phyloP scores from a whole-genome alignment of 352 stramenopile genomes.

The Saprolegnia diclina region DNA sequence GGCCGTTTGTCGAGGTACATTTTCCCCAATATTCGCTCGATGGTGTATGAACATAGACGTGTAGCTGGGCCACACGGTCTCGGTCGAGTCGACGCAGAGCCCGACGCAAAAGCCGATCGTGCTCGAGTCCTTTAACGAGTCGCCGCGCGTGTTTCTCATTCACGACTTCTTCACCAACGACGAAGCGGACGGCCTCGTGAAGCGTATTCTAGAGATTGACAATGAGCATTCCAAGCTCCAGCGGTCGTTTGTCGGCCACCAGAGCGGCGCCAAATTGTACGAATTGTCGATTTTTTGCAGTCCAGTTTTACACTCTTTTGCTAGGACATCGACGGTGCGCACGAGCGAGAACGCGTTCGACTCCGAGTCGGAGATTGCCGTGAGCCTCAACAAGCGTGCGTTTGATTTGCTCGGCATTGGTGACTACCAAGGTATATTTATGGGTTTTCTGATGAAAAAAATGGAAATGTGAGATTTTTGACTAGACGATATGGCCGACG shows the following conservation, averaged over 20 bases:
- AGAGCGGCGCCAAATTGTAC: constrained; percentile 9
- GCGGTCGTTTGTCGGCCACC: constrained; percentile 10
- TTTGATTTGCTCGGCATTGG: constrained; percentile 62
- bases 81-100: constrained; percentile 17
- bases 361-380: constrained; percentile 29
- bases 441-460: neutral
- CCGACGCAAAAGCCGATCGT: constrained; percentile 24
- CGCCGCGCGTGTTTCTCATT: constrained; percentile 36
- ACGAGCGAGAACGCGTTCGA: constrained; percentile 41
- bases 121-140: constrained; percentile 28
- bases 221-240: constrained; percentile 29
- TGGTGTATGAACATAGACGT: neutral
- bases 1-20: constrained; percentile 27
- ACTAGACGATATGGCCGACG: constrained; percentile 51
- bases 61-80: constrained; percentile 23
- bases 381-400: constrained; percentile 37
- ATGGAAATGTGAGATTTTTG: neutral
- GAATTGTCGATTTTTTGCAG: neutral
- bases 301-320: constrained; percentile 28
- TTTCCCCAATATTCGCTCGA: neutral
- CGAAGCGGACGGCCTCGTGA: constrained; percentile 39
- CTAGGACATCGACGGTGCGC: constrained; percentile 28
- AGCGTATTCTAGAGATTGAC: constrained; percentile 32
- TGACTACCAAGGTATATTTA: constrained; percentile 43
- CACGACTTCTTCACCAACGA: constrained; percentile 41